These are phyloP conservation scores for Lineolata rhizophorae DNA, from an alignment of 495 filamentous ascomycete species.

Conservation along the genomic window DNA sequence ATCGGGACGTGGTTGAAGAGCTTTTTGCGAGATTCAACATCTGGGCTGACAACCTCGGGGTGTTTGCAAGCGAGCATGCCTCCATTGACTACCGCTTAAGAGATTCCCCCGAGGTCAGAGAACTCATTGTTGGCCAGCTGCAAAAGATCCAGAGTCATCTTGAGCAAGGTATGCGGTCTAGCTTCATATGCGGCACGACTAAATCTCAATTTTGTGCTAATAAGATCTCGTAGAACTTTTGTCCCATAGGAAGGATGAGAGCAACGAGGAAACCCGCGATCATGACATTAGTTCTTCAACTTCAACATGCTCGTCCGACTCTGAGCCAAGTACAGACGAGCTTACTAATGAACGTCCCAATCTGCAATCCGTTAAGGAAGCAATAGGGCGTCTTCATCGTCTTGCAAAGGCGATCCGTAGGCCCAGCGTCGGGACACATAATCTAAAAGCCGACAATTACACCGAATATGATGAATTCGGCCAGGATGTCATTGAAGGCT, in stretches of 20 bases:
- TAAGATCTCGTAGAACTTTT: too few species aligned
- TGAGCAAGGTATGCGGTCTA: slow-evolving; percentile 1
- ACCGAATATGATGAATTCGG: slow-evolving; percentile 4
- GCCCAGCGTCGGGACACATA: slow-evolving; percentile 2
- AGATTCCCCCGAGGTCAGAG: neutral
- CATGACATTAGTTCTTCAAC: too few species aligned
- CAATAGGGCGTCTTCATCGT: slow-evolving; percentile 6
- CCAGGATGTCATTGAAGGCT: slow-evolving; percentile 3
- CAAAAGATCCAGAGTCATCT: slow-evolving; percentile 1
- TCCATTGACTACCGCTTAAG: slow-evolving; percentile 9
- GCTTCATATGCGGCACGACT: too few species aligned
- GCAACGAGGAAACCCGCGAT: too few species aligned
- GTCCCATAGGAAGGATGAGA: too few species aligned
- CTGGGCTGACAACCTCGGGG: slow-evolving; percentile 9
- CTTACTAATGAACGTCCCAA: neutral
- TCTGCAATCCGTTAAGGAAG: slow-evolving; percentile 2
- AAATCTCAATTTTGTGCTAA: too few species aligned
- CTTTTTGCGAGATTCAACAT: slow-evolving; percentile 8
- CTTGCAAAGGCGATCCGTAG: slow-evolving; percentile 6
- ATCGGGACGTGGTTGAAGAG: slow-evolving; percentile 5
- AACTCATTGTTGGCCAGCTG: slow-evolving; percentile 3
- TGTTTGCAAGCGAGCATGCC: slow-evolving; percentile 7
- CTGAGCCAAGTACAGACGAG: neutral
- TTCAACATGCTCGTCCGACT: neutral
- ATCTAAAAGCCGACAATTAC: slow-evolving; percentile 5